These are phyloP conservation scores for Jatropha multifida DNA, from an alignment of 441 rosid species.

Conservation along the genomic window DNA sequence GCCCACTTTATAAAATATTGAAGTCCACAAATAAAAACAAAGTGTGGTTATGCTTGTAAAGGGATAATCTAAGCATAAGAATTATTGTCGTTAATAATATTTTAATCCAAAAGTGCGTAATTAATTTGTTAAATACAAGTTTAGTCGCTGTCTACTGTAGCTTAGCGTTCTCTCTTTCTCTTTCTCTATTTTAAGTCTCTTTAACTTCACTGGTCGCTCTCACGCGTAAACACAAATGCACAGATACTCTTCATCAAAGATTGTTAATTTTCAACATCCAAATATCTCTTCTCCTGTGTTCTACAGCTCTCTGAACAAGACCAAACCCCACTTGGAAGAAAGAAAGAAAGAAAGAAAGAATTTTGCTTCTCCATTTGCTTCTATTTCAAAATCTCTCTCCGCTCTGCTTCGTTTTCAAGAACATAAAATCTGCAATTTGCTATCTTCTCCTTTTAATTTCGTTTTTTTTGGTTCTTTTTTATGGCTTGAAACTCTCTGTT, in stretches of 20 bases:
- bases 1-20: background rate
- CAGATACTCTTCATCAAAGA: conserved; percentile 11
- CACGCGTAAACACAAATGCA: conserved; percentile 32
- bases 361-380: background rate
- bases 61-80: background rate
- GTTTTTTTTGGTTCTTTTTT: background rate
- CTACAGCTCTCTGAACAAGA: background rate
- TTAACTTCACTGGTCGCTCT: conserved; percentile 24
- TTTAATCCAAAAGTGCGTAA: conserved; percentile 3
- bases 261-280: conserved; percentile 5
- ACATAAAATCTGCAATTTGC: background rate
- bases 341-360: background rate
- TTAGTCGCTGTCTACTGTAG: background rate
- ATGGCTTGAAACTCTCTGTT: background rate
- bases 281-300: background rate
- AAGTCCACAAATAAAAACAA: background rate
- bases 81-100: conserved; percentile 8
- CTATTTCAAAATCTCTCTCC: background rate
- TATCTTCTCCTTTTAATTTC: no score
- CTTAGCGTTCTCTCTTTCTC: background rate
- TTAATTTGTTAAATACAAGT: background rate
- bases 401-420: background rate
- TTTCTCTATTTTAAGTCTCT: conserved; percentile 23
- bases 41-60: background rate
- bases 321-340: background rate